Base-by-base conservation (phyloP, 352 stramenopile genomes). In the Phytophthora pinifolia region DNA sequence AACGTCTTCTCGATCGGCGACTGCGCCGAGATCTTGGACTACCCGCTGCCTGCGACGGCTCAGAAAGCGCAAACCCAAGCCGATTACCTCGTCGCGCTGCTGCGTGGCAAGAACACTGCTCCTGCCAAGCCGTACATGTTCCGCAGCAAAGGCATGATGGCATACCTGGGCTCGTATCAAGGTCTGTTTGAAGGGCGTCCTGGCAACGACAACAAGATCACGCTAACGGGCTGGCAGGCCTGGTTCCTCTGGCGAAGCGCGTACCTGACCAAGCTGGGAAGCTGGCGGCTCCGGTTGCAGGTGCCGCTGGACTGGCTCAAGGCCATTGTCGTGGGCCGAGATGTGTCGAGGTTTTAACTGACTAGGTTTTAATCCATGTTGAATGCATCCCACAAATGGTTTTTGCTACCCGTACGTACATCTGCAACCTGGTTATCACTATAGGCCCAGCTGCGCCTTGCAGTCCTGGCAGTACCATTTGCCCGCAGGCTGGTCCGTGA, bases 261-360 rank as follows among this genome's bases (percentile, higher is more conserved):
- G 25, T 99, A 98, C 65, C 81, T 96, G 57, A 98, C 96, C 30
- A 98, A 98, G 70, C 93, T 98, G 37, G 80, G 96, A 17, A 96
- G 81, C 48, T 92, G 78, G 83, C 76, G 86, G 15, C 86, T 98
- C 67, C 96, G 93, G 52, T 78, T 97, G 57, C 73, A 97, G 42
- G 96, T 99, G 60, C 94, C 96, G 2, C 89, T 98, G 69, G 94
- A 98, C 72, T 99, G 96, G 95, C 90, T 98, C 56, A 98, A 98
- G 69, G 79, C 86, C 6, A 79, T 97, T n/a, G 55, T 98, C 3
- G 97, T 99, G 49, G 96, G 96, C 10, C 74, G 96, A 61, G 96
- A 98, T 59, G 95, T 98, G 50, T 96, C 77, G 20, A 76, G 86
- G 39, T 98, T 99, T 54, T 93, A 65, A 60, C 18, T n/a, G 6